Conservation (phyloP, 2,329 filamentous ascomycete genomes). For the Thermomyces lanuginosus region DNA sequence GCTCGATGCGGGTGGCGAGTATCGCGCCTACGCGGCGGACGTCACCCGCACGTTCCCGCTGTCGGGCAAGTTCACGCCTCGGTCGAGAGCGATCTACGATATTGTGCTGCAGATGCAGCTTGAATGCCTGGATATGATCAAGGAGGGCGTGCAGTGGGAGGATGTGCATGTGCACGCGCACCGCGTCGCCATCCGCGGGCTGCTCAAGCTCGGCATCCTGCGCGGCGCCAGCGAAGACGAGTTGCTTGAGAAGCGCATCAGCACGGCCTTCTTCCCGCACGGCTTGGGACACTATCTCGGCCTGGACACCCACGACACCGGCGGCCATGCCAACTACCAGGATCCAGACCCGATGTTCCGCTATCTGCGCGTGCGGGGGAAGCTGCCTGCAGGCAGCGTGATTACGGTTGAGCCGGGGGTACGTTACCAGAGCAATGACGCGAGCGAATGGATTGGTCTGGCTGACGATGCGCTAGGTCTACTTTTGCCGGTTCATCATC, state of each 20-base stretch:
- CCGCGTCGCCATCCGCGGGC: conserved; percentile 51
- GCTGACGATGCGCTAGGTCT: conserved; percentile 39
- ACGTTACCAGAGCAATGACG: too few species aligned
- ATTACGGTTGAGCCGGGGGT: conserved; percentile 90
- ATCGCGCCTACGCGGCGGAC: conserved; percentile 70
- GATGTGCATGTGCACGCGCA: conserved; percentile 59
- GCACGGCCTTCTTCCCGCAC: conserved; percentile 80
- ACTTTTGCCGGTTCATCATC: conserved; percentile 84
- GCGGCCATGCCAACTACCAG: conserved; percentile 58
- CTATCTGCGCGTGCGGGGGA: conserved; percentile 66
- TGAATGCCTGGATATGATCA: conserved; percentile 51
- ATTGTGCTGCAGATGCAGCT: conserved; percentile 70
- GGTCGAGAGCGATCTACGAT: conserved; percentile 57
- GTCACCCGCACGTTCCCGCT: conserved; percentile 80
- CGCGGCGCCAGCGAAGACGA: conserved; percentile 49
- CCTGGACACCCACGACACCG: conserved; percentile 82
- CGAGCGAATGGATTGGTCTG: too few species aligned
- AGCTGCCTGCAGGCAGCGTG: conserved; percentile 60
- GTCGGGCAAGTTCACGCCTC: conserved; percentile 49
- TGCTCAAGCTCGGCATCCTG: conserved; percentile 57
- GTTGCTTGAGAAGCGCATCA: conserved; percentile 63
- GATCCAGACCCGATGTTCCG: conserved; percentile 74
- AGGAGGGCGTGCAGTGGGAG: conserved; percentile 53
- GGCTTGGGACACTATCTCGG: conserved; percentile 82
- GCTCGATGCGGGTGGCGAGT: conserved; percentile 79